A percentile compares a stretch with the other conserved stretches of the same genome.
phyloP scores from a whole-genome alignment of 495 filamentous ascomycete genomes.

The Podospora tetraspora region DNA sequence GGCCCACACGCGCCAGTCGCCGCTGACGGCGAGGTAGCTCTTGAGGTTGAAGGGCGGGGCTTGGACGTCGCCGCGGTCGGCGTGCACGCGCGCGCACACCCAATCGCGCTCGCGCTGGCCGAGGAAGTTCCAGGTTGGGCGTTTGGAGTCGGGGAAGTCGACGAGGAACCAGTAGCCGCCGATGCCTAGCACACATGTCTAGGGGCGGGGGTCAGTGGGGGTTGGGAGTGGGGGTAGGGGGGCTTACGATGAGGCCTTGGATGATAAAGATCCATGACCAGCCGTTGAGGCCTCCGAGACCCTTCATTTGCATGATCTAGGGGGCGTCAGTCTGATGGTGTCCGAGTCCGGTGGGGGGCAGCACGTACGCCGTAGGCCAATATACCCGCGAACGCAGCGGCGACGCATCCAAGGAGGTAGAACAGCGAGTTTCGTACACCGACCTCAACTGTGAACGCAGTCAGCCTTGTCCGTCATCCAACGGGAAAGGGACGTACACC shows the following conservation, averaged over 20 bases:
- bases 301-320: constrained; percentile 53
- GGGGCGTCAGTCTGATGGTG: not conserved
- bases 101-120: constrained; percentile 47
- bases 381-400: constrained; percentile 57
- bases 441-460: constrained; percentile 45
- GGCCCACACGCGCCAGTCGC: constrained; percentile 58
- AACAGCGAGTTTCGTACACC: constrained; percentile 60
- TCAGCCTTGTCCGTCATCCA: not conserved
- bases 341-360: not conserved
- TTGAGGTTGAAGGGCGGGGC: constrained; percentile 45
- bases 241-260: constrained; percentile 41
- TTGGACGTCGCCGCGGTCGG: constrained; percentile 53
- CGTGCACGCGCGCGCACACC: constrained; percentile 53
- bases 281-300: constrained; percentile 43
- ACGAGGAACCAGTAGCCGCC: constrained; percentile 50
- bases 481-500: constrained; percentile 35
- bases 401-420: constrained; percentile 59
- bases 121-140: constrained; percentile 50
- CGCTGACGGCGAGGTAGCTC: constrained; percentile 44
- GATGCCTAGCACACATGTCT: constrained; percentile 43
- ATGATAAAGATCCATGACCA: constrained; percentile 66
- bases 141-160: constrained; percentile 55
- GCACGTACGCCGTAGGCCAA: constrained; percentile 51
- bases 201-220: not conserved
- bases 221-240: not conserved